Evolutionary conservation across 78 protist genomes (phyloP), one percentile per base, ranked within the genome.

Genomic region (Diacronema lutheri): DNA sequence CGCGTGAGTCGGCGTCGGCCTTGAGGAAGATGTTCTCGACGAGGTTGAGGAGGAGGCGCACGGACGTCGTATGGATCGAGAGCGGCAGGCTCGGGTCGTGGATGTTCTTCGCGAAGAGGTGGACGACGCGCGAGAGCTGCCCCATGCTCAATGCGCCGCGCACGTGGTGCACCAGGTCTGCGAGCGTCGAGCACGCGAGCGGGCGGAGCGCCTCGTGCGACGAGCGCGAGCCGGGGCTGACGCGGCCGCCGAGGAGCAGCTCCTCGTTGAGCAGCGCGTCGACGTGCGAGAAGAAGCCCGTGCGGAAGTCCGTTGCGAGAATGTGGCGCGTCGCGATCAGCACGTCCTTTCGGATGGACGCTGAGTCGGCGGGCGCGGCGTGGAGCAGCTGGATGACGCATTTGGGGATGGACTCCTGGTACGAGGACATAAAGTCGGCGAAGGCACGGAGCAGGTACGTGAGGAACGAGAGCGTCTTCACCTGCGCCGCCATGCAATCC

Each of bases 81-180:
- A 93, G n/a, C 4, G 93, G 93, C 65, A 95, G 85, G 46, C 93
- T 65, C 4, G 89, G 9, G 88, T 97, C 99, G 41, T 94, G 96
- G 12, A 97, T 44, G 77, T 92, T 90, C 37, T 88, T 84, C 3
- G 95, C 72, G 85, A 91, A 95, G 62, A 96, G 68, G 40, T 92
- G 35, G 0, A 95, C 91, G 7, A 89, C 93, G 14, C 86, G 69
- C 13, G 79, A 68, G 13, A 96, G 83, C 35, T 95, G 98, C 16
- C 11, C 19, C 55, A 92, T 44, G 0, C 73, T 50, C 23, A 97
- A 82, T 41, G 35, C 81, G 1, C 26, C 25, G 9, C 96, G 87
- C 57, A 94, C 92, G 64, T 94, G 92, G 82, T 95, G 97, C 19
- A 97, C 87, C 25, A 95, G 88, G 62, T 97, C 98, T 0, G 98